These are phyloP conservation scores for Tardiomyces depauwii DNA, from an alignment of 1,139 yeast species.

Conservation along the genomic window DNA sequence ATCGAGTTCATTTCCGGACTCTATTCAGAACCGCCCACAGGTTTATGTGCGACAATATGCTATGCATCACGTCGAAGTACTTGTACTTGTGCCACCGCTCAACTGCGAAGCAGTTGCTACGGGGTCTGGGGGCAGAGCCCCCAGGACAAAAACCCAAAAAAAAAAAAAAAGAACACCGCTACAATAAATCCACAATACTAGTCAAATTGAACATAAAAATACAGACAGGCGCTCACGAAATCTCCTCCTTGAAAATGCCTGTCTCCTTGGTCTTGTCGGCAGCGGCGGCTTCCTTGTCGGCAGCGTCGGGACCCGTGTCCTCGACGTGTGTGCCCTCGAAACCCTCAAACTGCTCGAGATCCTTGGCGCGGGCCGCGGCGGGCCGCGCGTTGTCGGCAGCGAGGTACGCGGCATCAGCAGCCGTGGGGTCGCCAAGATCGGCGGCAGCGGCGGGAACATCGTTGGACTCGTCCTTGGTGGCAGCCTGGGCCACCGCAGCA, in stretches of 20 bases:
- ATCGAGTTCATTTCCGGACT: no score
- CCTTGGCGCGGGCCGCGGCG: slow-evolving; percentile 1
- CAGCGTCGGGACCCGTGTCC: slow-evolving; percentile 5
- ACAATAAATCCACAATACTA: neutral
- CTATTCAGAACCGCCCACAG: no score
- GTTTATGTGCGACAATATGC: no score
- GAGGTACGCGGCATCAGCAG: neutral
- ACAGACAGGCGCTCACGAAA: slow-evolving; percentile 4
- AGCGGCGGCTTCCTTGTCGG: slow-evolving; percentile 2
- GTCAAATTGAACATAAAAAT: slow-evolving; percentile 1
- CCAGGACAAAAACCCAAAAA: no score
- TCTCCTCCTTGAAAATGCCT: slow-evolving; percentile 14
- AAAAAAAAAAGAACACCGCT: no score
- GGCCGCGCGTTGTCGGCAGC: slow-evolving; percentile 1
- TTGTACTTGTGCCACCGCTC: no score
- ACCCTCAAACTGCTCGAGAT: slow-evolving; percentile 10
- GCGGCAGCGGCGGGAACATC: slow-evolving; percentile 1
- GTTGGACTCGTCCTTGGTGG: slow-evolving; percentile 1
- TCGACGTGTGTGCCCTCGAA: slow-evolving; percentile 15
- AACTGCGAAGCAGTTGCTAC: no score
- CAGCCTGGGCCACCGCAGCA: neutral
- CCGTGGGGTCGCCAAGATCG: neutral
- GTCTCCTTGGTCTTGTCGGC: neutral
- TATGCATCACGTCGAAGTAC: no score
- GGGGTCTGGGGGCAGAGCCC: no score